A percentile compares a stretch with the other conserved stretches of the same genome.
These are phyloP conservation scores for Alternaria gaisen DNA, from an alignment of 2,329 filamentous ascomycete species.

Conservation along the genomic window DNA sequence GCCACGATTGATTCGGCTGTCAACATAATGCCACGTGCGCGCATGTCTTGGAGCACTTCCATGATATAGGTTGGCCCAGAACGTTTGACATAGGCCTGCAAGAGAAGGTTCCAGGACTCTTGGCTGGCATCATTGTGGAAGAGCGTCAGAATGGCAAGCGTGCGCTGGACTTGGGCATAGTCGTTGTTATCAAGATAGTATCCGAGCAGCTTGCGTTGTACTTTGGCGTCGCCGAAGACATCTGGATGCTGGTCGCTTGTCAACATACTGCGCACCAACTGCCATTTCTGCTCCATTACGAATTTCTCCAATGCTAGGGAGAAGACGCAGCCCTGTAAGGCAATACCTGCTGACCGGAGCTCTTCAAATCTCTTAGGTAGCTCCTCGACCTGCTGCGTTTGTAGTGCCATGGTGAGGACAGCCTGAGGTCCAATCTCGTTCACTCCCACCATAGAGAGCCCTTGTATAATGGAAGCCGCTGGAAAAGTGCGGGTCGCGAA, in stretches of 20 bases:
- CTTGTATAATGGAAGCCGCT: slow-evolving; percentile 74
- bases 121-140: slow-evolving; percentile 48
- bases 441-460: slow-evolving; percentile 75
- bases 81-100: slow-evolving; percentile 53
- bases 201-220: slow-evolving; percentile 64
- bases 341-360: slow-evolving; percentile 70
- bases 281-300: slow-evolving; percentile 64
- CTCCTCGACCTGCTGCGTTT: slow-evolving; percentile 65
- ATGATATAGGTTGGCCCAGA: slow-evolving; percentile 36
- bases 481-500: slow-evolving; percentile 81
- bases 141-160: slow-evolving; percentile 63
- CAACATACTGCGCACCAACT: slow-evolving; percentile 62
- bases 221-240: slow-evolving; percentile 63
- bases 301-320: slow-evolving; percentile 71
- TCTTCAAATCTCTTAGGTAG: slow-evolving; percentile 68
- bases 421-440: slow-evolving; percentile 77
- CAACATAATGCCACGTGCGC: slow-evolving; percentile 53
- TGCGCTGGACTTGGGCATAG: slow-evolving; percentile 63
- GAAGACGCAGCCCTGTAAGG: slow-evolving; percentile 70
- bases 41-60: slow-evolving; percentile 61
- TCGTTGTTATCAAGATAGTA: slow-evolving; percentile 62
- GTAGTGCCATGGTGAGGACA: slow-evolving; percentile 77
- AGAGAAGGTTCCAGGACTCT: slow-evolving; percentile 58
- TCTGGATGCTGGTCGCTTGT: slow-evolving; percentile 72
- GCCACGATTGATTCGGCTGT: slow-evolving; percentile 56